Evolutionary conservation across 78 protist species (phyloP).

Genomic region (Trichosphaerium sp.): DNA sequence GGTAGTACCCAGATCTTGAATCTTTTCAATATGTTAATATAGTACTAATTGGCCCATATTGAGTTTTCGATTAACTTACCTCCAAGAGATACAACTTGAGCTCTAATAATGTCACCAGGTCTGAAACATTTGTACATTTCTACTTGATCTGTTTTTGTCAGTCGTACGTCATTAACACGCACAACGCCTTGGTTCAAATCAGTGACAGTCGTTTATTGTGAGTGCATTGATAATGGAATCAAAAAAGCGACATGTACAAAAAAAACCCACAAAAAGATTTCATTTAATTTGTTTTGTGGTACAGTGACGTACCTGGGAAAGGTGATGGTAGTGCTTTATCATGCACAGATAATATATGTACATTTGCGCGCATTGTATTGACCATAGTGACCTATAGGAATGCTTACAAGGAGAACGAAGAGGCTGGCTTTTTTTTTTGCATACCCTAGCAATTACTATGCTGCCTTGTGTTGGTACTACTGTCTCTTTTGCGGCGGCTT

Average conservation of each 20-base stretch:
- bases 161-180: slow-evolving; percentile 65
- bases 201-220: neutral
- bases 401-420: no score
- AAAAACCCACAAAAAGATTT: neutral
- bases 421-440: no score
- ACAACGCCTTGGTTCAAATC: neutral
- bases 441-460: no score
- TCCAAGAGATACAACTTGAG: slow-evolving; percentile 51
- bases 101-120: slow-evolving; percentile 68
- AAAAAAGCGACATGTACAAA: neutral
- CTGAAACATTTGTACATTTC: slow-evolving; percentile 68
- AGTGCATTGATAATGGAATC: neutral
- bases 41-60: neutral
- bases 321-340: neutral
- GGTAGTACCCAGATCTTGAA: slow-evolving; percentile 54
- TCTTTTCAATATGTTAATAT: slow-evolving; percentile 71
- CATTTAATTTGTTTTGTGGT: neutral
- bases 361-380: slow-evolving; percentile 8
- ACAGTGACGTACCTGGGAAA: slow-evolving; percentile 5
- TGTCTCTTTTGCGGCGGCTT: no score
- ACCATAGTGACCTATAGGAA: neutral
- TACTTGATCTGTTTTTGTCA: slow-evolving; percentile 68
- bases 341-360: slow-evolving; percentile 3
- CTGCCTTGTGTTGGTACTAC: no score
- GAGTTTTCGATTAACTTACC: no score